phyloP scores from a whole-genome alignment of 129 eudicot genomes.

The Arctium minus region DNA sequence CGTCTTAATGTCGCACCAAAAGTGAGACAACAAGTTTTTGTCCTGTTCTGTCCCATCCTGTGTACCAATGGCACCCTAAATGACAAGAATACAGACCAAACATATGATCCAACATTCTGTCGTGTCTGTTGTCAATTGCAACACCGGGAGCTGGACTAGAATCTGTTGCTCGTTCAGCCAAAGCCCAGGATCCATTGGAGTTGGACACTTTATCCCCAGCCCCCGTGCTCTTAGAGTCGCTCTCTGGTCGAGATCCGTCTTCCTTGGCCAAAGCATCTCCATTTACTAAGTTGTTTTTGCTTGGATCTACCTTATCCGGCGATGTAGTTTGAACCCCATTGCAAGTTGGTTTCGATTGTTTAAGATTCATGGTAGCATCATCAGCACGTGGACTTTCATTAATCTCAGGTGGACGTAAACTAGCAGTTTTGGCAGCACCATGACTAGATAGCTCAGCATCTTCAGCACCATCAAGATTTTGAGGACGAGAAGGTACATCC shows the following conservation, averaged over 20 bases:
- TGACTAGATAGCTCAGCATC: conserved; percentile 41
- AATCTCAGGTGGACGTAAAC: conserved; percentile 30
- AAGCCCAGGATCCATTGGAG: conserved; percentile 12
- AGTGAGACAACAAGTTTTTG: not conserved
- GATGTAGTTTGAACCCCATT: conserved; percentile 50
- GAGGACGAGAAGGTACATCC: conserved; percentile 48
- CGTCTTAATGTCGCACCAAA: not conserved
- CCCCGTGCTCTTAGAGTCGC: conserved; percentile 16
- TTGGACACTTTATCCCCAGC: conserved; percentile 24
- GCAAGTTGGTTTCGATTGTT: conserved; percentile 40
- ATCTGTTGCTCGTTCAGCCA: conserved; percentile 35
- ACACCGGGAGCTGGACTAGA: conserved; percentile 29
- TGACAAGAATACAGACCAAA: conserved; percentile 29
- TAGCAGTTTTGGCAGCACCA: conserved; percentile 18
- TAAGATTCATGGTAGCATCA: conserved; percentile 28
- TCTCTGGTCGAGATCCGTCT: conserved; percentile 33
- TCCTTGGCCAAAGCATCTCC: conserved; percentile 47
- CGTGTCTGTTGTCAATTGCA: conserved; percentile 34
- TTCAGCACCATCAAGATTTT: conserved; percentile 35
- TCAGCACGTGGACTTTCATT: conserved; percentile 42
- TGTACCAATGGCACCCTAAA: not conserved
- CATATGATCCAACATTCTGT: conserved; percentile 25
- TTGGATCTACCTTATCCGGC: conserved; percentile 32
- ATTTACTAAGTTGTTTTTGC: conserved; percentile 35
- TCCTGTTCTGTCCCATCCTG: not conserved